Conservation (phyloP, 1,284 basidiomycete species). For the Butyriboletus pseudospeciosus region DNA sequence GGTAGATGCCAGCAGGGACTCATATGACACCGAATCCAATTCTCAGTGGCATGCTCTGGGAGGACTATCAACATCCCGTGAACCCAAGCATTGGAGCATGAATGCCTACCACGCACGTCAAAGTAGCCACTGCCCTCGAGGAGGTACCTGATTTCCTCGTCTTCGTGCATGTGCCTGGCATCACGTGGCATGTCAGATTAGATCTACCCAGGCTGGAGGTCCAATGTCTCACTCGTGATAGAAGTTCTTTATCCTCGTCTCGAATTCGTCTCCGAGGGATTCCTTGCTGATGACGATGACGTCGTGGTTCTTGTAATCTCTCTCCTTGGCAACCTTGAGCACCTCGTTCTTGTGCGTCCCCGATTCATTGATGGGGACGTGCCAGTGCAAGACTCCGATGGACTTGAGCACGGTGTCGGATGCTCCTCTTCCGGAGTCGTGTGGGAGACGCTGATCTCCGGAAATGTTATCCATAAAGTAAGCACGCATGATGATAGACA, state of each 20-base stretch:
- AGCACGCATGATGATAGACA: constrained; percentile 52
- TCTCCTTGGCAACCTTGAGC: constrained; percentile 59
- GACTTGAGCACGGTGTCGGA: constrained; percentile 44
- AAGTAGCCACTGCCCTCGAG: constrained; percentile 74
- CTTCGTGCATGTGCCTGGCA: constrained; percentile 76
- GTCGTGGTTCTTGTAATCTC: constrained; percentile 75
- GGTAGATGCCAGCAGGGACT: constrained; percentile 53
- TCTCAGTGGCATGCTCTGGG: constrained; percentile 50
- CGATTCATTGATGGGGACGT: constrained; percentile 53
- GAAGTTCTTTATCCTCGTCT: constrained; percentile 72
- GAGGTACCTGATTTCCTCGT: constrained; percentile 85
- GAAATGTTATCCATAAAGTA: constrained; percentile 76
- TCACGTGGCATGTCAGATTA: constrained; percentile 26
- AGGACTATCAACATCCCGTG: constrained; percentile 38
- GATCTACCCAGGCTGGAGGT: neutral
- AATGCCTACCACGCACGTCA: constrained; percentile 64
- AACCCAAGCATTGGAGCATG: constrained; percentile 34
- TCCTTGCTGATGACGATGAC: constrained; percentile 69
- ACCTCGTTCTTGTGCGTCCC: constrained; percentile 49
- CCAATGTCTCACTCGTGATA: constrained; percentile 62
- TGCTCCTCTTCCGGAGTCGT: constrained; percentile 59
- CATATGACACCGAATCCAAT: constrained; percentile 70
- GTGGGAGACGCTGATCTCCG: constrained; percentile 71
- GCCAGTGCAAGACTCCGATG: constrained; percentile 61
- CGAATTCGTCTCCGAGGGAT: constrained; percentile 71